Base-by-base conservation (phyloP, 2,329 filamentous ascomycete genomes). In the Escovopsis sp. region DNA sequence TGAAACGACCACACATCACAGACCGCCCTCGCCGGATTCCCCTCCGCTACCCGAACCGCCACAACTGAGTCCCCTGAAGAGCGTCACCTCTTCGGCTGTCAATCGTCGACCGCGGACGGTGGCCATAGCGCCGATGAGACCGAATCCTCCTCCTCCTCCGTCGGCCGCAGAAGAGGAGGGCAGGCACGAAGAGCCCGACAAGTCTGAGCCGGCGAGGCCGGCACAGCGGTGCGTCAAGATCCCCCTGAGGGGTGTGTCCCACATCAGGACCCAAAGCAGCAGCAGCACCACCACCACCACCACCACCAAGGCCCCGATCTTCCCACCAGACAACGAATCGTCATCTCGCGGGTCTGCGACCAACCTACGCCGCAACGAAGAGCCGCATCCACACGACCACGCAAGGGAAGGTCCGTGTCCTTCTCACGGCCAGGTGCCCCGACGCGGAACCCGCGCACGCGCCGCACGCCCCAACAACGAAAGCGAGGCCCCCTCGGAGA, bases 1-100 rank as follows among this genome's bases (percentile, higher is more conserved):
- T 11, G 16, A 12, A 4, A 25, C 25, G 15, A 29, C 5, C 14
- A 14, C 15, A 7, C 31, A 39, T 8, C 42, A 49, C 7, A 44
- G 47, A 12, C 45, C 48, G 3, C 41, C 39, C 14, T 59, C 57
- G 3, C 47, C 60, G 29, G 59, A 63, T 13, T 66, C 70, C 2
- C 61, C 67, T 2, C 65, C 70, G 2, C 54, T 72, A 2, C 68
- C 69, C 0, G 56, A 63, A 31, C 65, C 66, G 2, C 68, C 63
- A 13, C 68, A 65, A 38, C 48, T 71, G 38, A 70, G 64, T 38
- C 73, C 74, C 1, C 59, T 79, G 0, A 67, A 67, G 39, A 68
- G 72, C 8, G 8, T 11, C 44, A 71, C 67, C 2, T 59, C 61
- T 10, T 64, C 69, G 1, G 69, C 70, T 0, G 72, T 68, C 3